A percentile compares a stretch with the other conserved stretches of the same genome.
Evolutionary conservation across 176 grass and related monocot species (phyloP).

Genomic region (Pontederia crassipes): DNA sequence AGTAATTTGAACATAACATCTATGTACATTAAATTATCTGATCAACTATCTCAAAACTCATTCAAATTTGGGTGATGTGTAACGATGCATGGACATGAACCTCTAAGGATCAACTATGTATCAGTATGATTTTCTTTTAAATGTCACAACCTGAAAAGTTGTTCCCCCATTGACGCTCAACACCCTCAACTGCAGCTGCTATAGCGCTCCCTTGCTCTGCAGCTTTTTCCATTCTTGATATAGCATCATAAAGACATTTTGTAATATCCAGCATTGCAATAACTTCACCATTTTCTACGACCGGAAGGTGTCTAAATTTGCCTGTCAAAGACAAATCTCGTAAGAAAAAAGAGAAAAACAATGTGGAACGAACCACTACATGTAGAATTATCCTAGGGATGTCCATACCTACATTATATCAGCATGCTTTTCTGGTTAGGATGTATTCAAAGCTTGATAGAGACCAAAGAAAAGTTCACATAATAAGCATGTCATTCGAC

Average conservation of each 20-base stretch:
- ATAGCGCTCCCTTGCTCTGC: conserved; percentile 86
- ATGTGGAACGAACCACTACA: background rate
- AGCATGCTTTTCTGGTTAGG: too few relatives aligned
- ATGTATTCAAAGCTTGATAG: too few relatives aligned
- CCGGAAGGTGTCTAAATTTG: conserved; percentile 98
- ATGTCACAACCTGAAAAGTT: conserved; percentile 57
- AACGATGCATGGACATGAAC: background rate
- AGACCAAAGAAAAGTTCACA: too few relatives aligned
- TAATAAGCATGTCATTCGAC: too few relatives aligned
- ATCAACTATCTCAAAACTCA: too few relatives aligned
- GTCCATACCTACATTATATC: too few relatives aligned
- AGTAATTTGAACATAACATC: too few relatives aligned
- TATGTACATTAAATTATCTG: too few relatives aligned
- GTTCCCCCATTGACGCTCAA: conserved; percentile 66
- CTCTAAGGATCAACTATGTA: background rate
- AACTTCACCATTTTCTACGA: conserved; percentile 96
- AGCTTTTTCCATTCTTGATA: conserved; percentile 85
- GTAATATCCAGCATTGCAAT: conserved; percentile 97
- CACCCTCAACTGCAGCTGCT: conserved; percentile 81
- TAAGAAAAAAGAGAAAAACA: conserved; percentile 1
- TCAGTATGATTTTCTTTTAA: background rate
- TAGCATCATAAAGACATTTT: conserved; percentile 90
- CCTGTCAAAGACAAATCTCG: conserved; percentile 43
- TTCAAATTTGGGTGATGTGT: background rate
- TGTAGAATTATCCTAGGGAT: background rate